Conservation (phyloP, 345 rosid species). For the Sisymbrium irio region DNA sequence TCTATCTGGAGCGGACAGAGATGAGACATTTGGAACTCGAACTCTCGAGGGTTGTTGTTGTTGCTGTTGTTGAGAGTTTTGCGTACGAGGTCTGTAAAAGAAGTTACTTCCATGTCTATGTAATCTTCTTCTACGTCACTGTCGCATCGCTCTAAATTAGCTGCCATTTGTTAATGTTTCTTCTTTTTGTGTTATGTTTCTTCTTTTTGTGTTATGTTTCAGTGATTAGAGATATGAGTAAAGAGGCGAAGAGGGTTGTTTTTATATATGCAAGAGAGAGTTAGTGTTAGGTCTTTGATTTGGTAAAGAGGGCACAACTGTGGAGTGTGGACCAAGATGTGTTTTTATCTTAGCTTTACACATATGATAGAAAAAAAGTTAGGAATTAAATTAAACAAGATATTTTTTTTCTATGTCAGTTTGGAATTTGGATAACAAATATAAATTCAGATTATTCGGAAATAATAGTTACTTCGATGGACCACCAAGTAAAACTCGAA, state of each 20-base stretch:
- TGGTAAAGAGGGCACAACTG: constrained; percentile 30
- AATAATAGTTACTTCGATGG: constrained; percentile 16
- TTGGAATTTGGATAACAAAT: not conserved
- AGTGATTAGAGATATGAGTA: constrained; percentile 21
- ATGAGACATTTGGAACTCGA: constrained; percentile 85
- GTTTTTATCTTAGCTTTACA: not conserved
- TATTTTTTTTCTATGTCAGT: not conserved
- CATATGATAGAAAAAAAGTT: not conserved
- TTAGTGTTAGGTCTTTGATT: constrained; percentile 31
- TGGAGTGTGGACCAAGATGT: constrained; percentile 22
- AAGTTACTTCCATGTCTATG: constrained; percentile 84
- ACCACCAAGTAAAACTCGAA: constrained; percentile 18
- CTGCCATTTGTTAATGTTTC: constrained; percentile 43
- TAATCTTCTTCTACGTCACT: constrained; percentile 66
- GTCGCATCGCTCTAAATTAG: constrained; percentile 42
- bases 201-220: no score
- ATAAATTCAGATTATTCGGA: not conserved
- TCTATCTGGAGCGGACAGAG: constrained; percentile 44
- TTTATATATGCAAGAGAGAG: constrained; percentile 24
- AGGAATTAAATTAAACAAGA: not conserved
- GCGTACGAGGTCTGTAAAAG: constrained; percentile 48
- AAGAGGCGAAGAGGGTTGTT: constrained; percentile 5
- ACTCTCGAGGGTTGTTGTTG: constrained; percentile 57
- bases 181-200: constrained; percentile 17
- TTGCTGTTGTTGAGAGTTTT: constrained; percentile 38